Conservation (phyloP, 768 basidiomycete species). For the Termitomyces sp. region DNA sequence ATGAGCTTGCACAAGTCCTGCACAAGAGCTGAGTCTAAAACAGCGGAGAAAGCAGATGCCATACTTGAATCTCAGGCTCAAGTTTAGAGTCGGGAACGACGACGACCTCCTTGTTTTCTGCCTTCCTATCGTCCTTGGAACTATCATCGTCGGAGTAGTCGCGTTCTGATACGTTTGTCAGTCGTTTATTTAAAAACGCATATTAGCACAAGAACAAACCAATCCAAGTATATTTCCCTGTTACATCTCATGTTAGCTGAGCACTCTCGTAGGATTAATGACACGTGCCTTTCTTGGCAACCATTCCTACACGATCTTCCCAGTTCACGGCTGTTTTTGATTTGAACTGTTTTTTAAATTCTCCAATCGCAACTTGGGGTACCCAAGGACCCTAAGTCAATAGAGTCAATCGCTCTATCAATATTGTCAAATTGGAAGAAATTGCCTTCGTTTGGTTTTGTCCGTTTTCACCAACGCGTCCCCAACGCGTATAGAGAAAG, state of each 20-base stretch:
- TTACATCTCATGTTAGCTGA: background rate
- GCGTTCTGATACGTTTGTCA: constrained; percentile 31
- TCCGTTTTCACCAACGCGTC: constrained; percentile 56
- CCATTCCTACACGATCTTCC: constrained; percentile 46
- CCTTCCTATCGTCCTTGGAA: constrained; percentile 23
- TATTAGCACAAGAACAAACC: constrained; percentile 26
- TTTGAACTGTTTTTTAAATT: constrained; percentile 60
- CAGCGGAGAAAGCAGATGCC: background rate
- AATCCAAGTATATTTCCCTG: constrained; percentile 59
- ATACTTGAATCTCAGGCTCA: constrained; percentile 38
- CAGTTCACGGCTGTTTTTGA: constrained; percentile 43
- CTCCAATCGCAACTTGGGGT: constrained; percentile 30
- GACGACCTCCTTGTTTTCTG: constrained; percentile 23
- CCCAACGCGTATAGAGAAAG: constrained; percentile 49
- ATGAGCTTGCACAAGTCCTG: constrained; percentile 45
- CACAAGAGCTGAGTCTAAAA: background rate
- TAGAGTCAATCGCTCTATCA: background rate
- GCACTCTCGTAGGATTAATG: background rate
- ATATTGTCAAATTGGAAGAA: background rate
- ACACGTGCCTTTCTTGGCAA: constrained; percentile 39
- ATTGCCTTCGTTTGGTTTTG: constrained; percentile 41
- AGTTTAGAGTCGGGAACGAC: constrained; percentile 43
- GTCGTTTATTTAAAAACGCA: background rate
- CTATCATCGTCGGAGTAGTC: constrained; percentile 47
- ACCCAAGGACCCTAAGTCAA: constrained; percentile 41